Evolutionary conservation across 345 rosid species (phyloP), one percentile per base, ranked within the genome.

Genomic region (Eucalyptus victrix): DNA sequence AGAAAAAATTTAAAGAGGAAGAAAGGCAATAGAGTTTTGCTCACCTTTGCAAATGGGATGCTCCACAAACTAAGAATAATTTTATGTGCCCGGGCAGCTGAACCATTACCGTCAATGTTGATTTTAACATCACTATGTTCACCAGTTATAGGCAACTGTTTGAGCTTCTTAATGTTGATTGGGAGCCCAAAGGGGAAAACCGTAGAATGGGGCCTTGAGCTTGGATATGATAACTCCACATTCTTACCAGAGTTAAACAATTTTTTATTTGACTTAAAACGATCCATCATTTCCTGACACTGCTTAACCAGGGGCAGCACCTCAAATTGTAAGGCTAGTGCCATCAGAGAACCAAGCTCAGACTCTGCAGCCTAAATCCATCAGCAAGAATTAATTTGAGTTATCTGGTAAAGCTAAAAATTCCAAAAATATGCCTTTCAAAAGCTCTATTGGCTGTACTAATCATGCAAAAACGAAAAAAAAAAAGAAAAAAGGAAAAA

Each of bases 1-100:
- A 88, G 88, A 83, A 14, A n/a, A 24, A 34, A 32, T 8, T 58
- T 53, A 65, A 76, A 87, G 7, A 45, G 49, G 44, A 60, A 56
- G 40, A 8, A 86, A 89, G 60, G 51, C 51, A 88, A 14, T 88
- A 14, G 47, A 90, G 30, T 88, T 80, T 26, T 32, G 60, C 93
- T 93, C 91, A 97, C 99, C 97, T 96, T 98, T 90, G 97, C 93
- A 94, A 98, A 98, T 88, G 99, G 97, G 54, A 93, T 90, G 92
- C 99, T 98, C 98, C 98, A 96, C 80, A 97, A 89, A 91, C 99
- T 93, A 49, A 98, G 93, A 92, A 98, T 92, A 90, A 97, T 89
- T 93, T 93, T 97, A 91, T 98, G 99, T 89, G 94, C 89, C n/a
- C 45, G 94, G 47, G 94, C 93, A 92, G 95, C 94, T 90, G 93